Evolutionary conservation across 495 filamentous ascomycete genomes (phyloP).

Genomic region (Sordaria brevicollis): DNA sequence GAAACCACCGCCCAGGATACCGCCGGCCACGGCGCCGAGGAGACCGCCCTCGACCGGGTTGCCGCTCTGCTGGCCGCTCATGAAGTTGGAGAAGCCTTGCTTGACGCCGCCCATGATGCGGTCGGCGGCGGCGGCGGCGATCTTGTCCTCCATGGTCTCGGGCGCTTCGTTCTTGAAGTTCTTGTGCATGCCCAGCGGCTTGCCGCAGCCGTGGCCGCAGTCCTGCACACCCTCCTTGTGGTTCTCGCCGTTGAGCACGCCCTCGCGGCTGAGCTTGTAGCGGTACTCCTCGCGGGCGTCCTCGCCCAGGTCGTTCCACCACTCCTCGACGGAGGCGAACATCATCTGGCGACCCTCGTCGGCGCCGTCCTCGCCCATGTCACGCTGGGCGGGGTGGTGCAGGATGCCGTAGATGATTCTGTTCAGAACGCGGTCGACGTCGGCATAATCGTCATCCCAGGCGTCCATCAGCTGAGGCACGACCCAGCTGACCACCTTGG

Average conservation of each 20-base stretch:
- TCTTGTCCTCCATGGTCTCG: slow-evolving; percentile 32
- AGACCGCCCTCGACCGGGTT: slow-evolving; percentile 31
- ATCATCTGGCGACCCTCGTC: slow-evolving; percentile 61
- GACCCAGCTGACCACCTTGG: slow-evolving; percentile 64
- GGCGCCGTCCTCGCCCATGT: slow-evolving; percentile 61
- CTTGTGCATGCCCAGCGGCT: slow-evolving; percentile 38
- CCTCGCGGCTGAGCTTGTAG: slow-evolving; percentile 61
- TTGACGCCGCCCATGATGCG: slow-evolving; percentile 38
- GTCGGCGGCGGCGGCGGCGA: slow-evolving; percentile 32
- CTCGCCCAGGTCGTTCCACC: slow-evolving; percentile 65
- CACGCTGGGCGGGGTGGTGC: slow-evolving; percentile 72
- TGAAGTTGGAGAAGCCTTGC: slow-evolving; percentile 26
- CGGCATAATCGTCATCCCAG: slow-evolving; percentile 67
- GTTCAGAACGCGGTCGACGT: slow-evolving; percentile 54
- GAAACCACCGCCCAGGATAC: slow-evolving; percentile 36
- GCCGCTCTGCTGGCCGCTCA: slow-evolving; percentile 14
- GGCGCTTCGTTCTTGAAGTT: slow-evolving; percentile 24
- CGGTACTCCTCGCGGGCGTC: slow-evolving; percentile 52
- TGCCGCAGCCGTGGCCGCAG: slow-evolving; percentile 72
- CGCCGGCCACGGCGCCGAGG: slow-evolving; percentile 33
- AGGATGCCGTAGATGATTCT: slow-evolving; percentile 74
- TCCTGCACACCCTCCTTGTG: slow-evolving; percentile 81
- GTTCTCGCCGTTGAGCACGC: slow-evolving; percentile 64
- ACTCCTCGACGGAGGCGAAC: slow-evolving; percentile 66
- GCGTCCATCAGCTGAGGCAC: slow-evolving; percentile 77